These are phyloP conservation scores for Globisporangium heterothallicum DNA, from an alignment of 352 stramenopile species.

Conservation along the genomic window DNA sequence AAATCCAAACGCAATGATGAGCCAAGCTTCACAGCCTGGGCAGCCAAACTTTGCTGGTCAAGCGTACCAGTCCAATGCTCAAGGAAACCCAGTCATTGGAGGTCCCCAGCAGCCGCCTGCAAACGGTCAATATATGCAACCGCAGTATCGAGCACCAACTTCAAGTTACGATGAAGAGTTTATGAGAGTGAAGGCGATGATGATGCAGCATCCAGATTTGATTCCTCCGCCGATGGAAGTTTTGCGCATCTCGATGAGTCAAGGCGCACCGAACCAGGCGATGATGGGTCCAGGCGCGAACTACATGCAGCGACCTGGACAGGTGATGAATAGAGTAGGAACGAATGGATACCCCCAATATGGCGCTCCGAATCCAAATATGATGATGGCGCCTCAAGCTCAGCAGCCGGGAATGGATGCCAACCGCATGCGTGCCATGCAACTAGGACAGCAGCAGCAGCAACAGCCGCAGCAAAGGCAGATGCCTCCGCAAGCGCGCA, in stretches of 20 bases:
- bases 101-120: constrained; percentile 24
- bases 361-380: constrained; percentile 45
- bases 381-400: constrained; percentile 56
- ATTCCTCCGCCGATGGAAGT: constrained; percentile 86
- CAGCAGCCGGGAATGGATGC: constrained; percentile 33
- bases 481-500: constrained; percentile 40
- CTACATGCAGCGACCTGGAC: constrained; percentile 59
- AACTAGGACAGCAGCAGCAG: constrained; percentile 22
- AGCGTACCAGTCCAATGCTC: constrained; percentile 58
- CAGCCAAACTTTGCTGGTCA: constrained; percentile 33
- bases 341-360: constrained; percentile 52
- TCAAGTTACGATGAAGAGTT: constrained; percentile 86
- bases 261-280: constrained; percentile 47
- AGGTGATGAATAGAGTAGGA: constrained; percentile 52
- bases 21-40: constrained; percentile 33
- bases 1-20: constrained; percentile 71
- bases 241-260: constrained; percentile 79
- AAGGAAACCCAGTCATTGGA: constrained; percentile 27
- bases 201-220: constrained; percentile 83
- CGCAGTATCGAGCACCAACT: constrained; percentile 49
- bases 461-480: constrained; percentile 14
- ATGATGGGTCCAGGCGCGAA: constrained; percentile 51
- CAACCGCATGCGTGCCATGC: constrained; percentile 33
- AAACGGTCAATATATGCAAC: constrained; percentile 61
- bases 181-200: constrained; percentile 84